Base-by-base conservation (phyloP, 768 basidiomycete genomes). In the Termitomyces sp. region DNA sequence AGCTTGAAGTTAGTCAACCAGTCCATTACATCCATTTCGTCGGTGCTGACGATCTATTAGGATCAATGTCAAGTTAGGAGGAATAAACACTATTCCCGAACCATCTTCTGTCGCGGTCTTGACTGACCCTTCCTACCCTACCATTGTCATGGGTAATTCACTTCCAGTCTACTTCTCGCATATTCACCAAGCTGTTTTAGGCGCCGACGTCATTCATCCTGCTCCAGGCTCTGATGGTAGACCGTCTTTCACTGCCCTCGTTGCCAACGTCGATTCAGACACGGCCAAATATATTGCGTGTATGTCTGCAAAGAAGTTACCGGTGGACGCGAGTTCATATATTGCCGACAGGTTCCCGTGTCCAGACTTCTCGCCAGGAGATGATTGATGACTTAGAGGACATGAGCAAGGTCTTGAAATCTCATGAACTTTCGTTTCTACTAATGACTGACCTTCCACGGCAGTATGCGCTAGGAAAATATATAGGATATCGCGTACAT, bases 191-290 rank as follows among this genome's bases (percentile, higher is more conserved):
- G 22, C 48, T 44, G 52, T 43, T 52, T 44, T 56, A 88, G 86
- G 88, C 60, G 90, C 90, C 18, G 90, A 92, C 68, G 89, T 90
- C 30, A 89, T 90, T 42, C 90, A 93, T 64, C 90, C 92, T 9
- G 80, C 89, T 7, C 90, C 92, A 20, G 90, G 90, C 9, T 81
- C 88, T 0, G 81, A 80, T n/a, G 88, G 85, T 18, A 81, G 85
- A 4, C 92, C 92, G 1, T 93, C 91, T 0, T 92, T 89, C 68
- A 88, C 91, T 0, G 78, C 90, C 6, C 74, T 94, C 6, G 91
- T 93, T 18, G 90, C 81, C 32, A 93, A 86, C 60, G 84, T 94
- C 30, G 92, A 94, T 67, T 82, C 82, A 0, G 82, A 86, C 56
- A 82, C 80, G 0, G 87, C 88, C 4, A 92, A 92, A 68, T 94